These are phyloP conservation scores for Neurospora cerealis DNA, from an alignment of 495 filamentous ascomycete genomes.

Conservation along the genomic window DNA sequence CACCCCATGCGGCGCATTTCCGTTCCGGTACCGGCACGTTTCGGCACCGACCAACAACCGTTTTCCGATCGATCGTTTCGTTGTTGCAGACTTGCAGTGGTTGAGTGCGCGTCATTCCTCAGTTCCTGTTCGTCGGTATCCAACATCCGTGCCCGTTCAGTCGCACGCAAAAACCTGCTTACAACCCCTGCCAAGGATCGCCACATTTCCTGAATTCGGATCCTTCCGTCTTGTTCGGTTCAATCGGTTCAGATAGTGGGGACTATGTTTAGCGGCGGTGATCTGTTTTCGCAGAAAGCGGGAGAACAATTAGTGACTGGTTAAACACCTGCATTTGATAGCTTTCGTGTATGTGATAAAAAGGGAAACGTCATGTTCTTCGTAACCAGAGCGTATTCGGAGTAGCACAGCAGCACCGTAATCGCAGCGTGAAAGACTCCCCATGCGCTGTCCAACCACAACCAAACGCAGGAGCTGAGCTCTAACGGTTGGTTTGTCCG, in stretches of 20 bases:
- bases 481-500: neutral
- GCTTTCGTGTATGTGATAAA: slow-evolving; percentile 1
- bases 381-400: slow-evolving; percentile 1
- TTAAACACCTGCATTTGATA: slow-evolving; percentile 11
- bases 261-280: slow-evolving; percentile 15
- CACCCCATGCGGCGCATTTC: neutral
- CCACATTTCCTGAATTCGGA: neutral
- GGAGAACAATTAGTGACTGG: slow-evolving; percentile 18
- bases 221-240: neutral
- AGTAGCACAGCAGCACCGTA: neutral
- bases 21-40: neutral
- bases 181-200: neutral
- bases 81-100: neutral
- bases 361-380: neutral
- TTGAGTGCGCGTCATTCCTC: neutral
- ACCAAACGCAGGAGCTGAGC: neutral
- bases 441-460: neutral
- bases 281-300: slow-evolving; percentile 21
- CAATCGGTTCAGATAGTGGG: neutral
- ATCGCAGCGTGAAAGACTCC: neutral
- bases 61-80: neutral
- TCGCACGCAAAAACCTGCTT: neutral
- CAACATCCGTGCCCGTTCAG: neutral
- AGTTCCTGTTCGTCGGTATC: neutral
- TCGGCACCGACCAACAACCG: neutral